Percentiles rank a stretch among this genome's conserved stretches.
phyloP scores from a whole-genome alignment of 2,329 filamentous ascomycete genomes.

The Colletotrichum costaricense region DNA sequence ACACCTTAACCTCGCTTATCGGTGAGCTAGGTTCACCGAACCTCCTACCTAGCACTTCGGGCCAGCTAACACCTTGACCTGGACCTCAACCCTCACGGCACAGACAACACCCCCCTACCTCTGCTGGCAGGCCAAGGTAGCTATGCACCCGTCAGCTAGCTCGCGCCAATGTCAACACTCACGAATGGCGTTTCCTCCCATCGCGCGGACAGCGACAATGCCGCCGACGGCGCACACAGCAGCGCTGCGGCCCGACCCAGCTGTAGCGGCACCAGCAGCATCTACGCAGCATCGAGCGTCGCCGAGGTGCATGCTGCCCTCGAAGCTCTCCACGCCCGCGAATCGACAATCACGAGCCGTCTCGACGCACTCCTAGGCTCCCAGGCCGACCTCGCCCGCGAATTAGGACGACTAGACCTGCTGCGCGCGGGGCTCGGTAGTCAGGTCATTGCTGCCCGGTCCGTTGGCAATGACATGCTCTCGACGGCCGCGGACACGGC shows the following conservation, averaged over 20 bases:
- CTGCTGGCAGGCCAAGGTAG: constrained; percentile 44
- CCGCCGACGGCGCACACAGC: constrained; percentile 34
- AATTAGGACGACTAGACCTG: constrained; percentile 88
- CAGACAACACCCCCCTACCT: constrained; percentile 29
- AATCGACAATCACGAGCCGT: constrained; percentile 77
- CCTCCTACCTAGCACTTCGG: constrained; percentile 28
- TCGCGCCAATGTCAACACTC: constrained; percentile 59
- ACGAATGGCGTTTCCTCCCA: constrained; percentile 55
- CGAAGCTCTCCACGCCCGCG: constrained; percentile 78
- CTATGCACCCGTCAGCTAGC: constrained; percentile 55
- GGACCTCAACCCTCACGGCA: constrained; percentile 28
- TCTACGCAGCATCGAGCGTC: constrained; percentile 79
- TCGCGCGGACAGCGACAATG: constrained; percentile 46
- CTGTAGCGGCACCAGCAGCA: constrained; percentile 41
- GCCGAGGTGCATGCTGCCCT: constrained; percentile 85
- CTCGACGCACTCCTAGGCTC: constrained; percentile 83
- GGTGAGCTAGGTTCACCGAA: constrained; percentile 34
- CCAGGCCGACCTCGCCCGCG: constrained; percentile 87
- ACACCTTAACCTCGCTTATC: constrained; percentile 34
- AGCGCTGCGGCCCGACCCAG: constrained; percentile 18
- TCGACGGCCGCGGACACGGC: constrained; percentile 87
- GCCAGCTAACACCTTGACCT: constrained; percentile 36
- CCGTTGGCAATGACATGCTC: constrained; percentile 92
- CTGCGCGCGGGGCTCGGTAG: constrained; percentile 88
- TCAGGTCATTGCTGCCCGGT: constrained; percentile 84